Base-by-base conservation (phyloP, 2,329 filamentous ascomycete genomes). In the Laburnicola sp. region DNA sequence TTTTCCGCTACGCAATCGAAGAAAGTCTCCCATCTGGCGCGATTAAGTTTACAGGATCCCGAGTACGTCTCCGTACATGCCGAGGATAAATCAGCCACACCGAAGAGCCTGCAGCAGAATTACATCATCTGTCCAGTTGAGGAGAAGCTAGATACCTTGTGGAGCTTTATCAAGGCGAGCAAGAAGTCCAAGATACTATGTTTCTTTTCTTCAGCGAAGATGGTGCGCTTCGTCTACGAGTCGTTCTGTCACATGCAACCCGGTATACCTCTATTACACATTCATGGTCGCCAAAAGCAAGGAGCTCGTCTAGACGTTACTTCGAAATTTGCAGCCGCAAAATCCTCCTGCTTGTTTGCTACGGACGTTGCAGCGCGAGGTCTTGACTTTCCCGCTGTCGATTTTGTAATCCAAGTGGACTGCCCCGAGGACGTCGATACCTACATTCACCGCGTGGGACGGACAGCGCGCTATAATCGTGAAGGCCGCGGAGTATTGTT, bases 331-430 rank as follows among this genome's bases (percentile, higher is more conserved):
- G 86, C 89, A 0, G 80, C 86, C 0, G 84, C 92, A 1, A 91
- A 94, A 66, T 81, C 89, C 50, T 87, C 90, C 0, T 97, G 94
- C 68, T 80, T 99, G 0, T 96, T 99, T 69, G 91, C 94, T 1
- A 99, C 94, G 0, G 94, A 99, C 68, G 91, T 99, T 4, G 91
- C 95, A 3, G 94, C 94, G 0, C 84, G 94, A 72, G 94, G 94
- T 57, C 82, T 99, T 9, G 94, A 99, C 72, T 97, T 99, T 68
- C 94, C 94, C 0, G 87, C 91, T 2, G 94, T 99, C 0, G 94
- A 99, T 71, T 99, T 94, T 88, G 94, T 99, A 4, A 91, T 99
- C n/a, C 94, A 99, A 70, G 82, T 90, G n/a, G 94, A 99, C 71
- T 96, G 90, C 60, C 94, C 94, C 0, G 94, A 99, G 72, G 93